Percentiles rank a stretch among this genome's conserved stretches.
Conservation (phyloP, 139 green algal species). For the Protoeuglena noctilucae region DNA sequence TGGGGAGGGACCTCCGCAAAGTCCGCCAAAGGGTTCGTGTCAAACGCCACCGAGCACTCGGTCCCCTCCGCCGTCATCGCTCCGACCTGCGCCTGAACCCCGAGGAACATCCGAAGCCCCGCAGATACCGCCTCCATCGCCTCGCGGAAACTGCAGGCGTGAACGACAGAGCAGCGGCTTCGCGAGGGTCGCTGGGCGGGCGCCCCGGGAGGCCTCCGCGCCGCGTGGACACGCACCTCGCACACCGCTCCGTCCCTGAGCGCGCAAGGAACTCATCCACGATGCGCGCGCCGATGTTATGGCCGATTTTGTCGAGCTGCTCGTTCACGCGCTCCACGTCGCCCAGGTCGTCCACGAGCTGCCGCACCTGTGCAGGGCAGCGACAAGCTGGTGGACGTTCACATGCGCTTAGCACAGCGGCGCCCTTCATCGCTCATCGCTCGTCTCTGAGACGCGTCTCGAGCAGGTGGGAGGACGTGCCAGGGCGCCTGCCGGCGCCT, state of each 20-base stretch:
- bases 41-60: constrained; percentile 1
- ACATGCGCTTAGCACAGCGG: too few species aligned
- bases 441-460: too few species aligned
- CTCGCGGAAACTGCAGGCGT: too few species aligned
- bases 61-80: not conserved
- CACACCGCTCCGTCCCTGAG: not conserved
- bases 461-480: too few species aligned
- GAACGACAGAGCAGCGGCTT: too few species aligned
- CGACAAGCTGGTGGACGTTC: too few species aligned
- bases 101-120: constrained; percentile 5
- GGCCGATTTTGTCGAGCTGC: constrained; percentile 5
- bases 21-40: constrained; percentile 4
- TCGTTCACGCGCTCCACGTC: constrained; percentile 1
- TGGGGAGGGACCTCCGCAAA: constrained; percentile 3
- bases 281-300: constrained; percentile 2
- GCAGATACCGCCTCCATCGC: not conserved
- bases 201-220: not conserved
- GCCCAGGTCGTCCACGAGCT: not conserved
- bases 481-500: too few species aligned
- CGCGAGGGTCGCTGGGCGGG: too few species aligned
- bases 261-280: constrained; percentile 5
- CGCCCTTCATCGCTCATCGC: too few species aligned
- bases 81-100: not conserved
- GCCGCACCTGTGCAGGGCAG: too few species aligned
- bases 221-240: not conserved